Percentiles rank a stretch among this genome's conserved stretches.
Evolutionary conservation across 768 basidiomycete genomes (phyloP).

Genomic region (Serpula lacrymans): DNA sequence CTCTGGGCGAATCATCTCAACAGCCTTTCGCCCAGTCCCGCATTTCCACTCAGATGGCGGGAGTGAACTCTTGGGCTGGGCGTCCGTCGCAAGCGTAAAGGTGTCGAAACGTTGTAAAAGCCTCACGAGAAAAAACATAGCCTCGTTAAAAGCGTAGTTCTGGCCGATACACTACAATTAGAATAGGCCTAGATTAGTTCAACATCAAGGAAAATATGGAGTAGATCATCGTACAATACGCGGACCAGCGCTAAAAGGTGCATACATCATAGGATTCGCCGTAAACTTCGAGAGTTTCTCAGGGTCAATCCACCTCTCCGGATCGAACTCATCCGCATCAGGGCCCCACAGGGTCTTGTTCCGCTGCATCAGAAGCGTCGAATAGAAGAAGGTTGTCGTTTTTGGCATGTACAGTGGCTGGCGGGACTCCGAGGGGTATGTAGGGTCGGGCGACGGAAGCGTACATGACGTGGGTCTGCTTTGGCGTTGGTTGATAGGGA

Average conservation of each 20-base stretch:
- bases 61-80: conserved; percentile 57
- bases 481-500: conserved; percentile 70
- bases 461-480: conserved; percentile 45
- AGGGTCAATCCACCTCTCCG: conserved; percentile 72
- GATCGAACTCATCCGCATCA: conserved; percentile 75
- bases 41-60: conserved; percentile 57
- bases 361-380: conserved; percentile 63
- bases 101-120: conserved; percentile 62
- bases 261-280: conserved; percentile 64
- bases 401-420: conserved; percentile 58
- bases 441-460: conserved; percentile 49
- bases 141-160: conserved; percentile 75
- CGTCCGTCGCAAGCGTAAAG: conserved; percentile 57
- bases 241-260: conserved; percentile 74
- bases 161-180: conserved; percentile 58
- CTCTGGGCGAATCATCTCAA: conserved; percentile 61
- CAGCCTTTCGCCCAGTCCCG: conserved; percentile 41
- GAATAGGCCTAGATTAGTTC: conserved; percentile 4
- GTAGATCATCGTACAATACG: conserved; percentile 44
- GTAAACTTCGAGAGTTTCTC: conserved; percentile 46
- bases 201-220: neutral
- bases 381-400: conserved; percentile 53
- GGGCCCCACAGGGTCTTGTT: conserved; percentile 68
- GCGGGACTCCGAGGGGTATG: conserved; percentile 34
- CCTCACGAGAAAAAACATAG: conserved; percentile 67